phyloP scores from a whole-genome alignment of 2,329 filamentous ascomycete species.

The Lomentospora prolificans region DNA sequence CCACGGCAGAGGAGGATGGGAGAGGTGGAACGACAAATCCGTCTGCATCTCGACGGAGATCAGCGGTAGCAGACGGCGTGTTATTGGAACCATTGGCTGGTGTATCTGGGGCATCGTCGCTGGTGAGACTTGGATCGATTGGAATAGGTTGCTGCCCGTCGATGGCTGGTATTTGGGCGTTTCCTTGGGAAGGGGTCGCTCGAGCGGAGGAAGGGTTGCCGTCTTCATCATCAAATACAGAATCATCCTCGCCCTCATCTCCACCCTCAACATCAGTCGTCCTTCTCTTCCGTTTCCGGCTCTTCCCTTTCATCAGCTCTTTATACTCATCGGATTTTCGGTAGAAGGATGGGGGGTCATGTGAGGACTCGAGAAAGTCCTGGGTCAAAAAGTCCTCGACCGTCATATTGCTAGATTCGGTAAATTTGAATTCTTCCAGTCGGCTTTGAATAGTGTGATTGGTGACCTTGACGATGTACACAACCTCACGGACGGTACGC shows the following conservation, averaged over 20 bases:
- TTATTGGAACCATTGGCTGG: not conserved
- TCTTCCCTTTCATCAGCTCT: slow-evolving; percentile 39
- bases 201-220: slow-evolving; percentile 1
- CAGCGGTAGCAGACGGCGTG: slow-evolving; percentile 4
- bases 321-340: slow-evolving; percentile 52
- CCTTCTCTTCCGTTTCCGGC: slow-evolving; percentile 35
- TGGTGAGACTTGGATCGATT: not conserved
- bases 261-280: slow-evolving; percentile 19
- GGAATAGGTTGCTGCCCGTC: not conserved
- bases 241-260: slow-evolving; percentile 17
- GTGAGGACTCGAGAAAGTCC: slow-evolving; percentile 60
- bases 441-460: slow-evolving; percentile 88
- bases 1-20: slow-evolving; percentile 20
- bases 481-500: slow-evolving; percentile 82
- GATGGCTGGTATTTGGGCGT: too few relatives aligned
- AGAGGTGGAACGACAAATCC: slow-evolving; percentile 55
- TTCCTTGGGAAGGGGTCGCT: too few relatives aligned
- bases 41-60: slow-evolving; percentile 49
- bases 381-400: slow-evolving; percentile 74
- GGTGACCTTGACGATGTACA: slow-evolving; percentile 97
- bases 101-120: not conserved
- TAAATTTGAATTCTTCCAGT: slow-evolving; percentile 82
- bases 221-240: not conserved
- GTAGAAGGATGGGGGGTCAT: slow-evolving; percentile 79
- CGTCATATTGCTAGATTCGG: slow-evolving; percentile 73